Evolutionary conservation across 2,329 filamentous ascomycete species (phyloP), one percentile per base, ranked within the genome.

Genomic region (Fusarium duplospermum): DNA sequence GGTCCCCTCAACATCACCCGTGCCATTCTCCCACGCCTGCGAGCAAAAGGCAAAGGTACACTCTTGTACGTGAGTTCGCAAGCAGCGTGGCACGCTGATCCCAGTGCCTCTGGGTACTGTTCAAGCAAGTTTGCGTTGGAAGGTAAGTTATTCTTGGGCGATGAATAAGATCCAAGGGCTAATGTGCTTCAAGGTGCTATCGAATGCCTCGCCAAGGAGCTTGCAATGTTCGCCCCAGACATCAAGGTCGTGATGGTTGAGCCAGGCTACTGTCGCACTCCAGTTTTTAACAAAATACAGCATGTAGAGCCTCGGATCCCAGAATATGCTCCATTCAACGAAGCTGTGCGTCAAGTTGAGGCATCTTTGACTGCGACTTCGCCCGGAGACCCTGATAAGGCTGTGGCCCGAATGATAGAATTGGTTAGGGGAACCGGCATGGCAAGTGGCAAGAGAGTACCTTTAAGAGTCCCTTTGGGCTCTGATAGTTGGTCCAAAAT

Each of bases 361-460:
- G 68, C 74, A 11, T 61, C 58, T 10, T 10, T 78, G 11, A 67
- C 70, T 1, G 62, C 61, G 0, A 80, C 87, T 62, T 84, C 89
- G 60, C 83, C 84, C 2, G 87, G 88, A 4, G 87, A 90, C 67
- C 85, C 87, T 4, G 71, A 72, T 0, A 87, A 89, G 76, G 88
- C 83, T 4, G 87, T 85, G 1, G 80, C 84, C 24, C 83, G 84
- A 0, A 88, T 89, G 81, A 89, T 89, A 72, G 86, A 90, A 62
- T 76, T 91, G 18, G 88, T 87, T 1, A 82, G 87, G 14, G 84
- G 88, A 16, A 87, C 86, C 4, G 81, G 80, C 0, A 62, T 80
- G n/a, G 80, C 72, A 2, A 75, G 70, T 3, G 82, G 81, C 0
- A 81, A 66, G 52, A 62, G 50, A 0, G 33, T 82, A 3, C 89